Evolutionary conservation across 225 moss, liverwort and hornwort genomes (phyloP).

Genomic region (Thuidium tamariscinum): DNA sequence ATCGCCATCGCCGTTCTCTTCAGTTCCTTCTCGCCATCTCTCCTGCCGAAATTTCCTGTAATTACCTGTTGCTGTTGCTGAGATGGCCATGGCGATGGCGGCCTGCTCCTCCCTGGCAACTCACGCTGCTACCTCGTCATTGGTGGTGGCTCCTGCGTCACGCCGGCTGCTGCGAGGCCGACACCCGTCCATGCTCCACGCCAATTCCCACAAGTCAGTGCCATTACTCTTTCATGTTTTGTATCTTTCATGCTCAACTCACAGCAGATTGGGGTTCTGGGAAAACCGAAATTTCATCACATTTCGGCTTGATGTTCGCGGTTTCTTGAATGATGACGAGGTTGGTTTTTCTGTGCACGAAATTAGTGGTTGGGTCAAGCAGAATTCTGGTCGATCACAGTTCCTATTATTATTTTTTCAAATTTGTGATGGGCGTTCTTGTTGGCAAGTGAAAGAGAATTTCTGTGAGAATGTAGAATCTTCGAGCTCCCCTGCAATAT

Average conservation of each 20-base stretch:
- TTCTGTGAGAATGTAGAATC: neutral
- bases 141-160: neutral
- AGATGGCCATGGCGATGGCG: conserved; percentile 32
- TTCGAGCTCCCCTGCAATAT: too few relatives aligned
- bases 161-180: conserved; percentile 1
- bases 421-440: neutral
- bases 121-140: neutral
- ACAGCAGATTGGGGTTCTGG: neutral
- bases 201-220: conserved; percentile 9
- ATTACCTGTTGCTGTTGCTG: neutral
- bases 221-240: neutral
- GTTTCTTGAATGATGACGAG: neutral
- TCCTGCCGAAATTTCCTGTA: neutral
- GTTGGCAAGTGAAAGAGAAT: neutral
- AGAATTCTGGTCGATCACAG: neutral
- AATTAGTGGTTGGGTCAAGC: neutral
- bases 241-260: neutral
- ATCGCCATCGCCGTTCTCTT: neutral
- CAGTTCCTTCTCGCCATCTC: neutral
- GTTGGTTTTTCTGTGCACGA: neutral
- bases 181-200: conserved; percentile 10
- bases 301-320: neutral
- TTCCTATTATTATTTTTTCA: neutral
- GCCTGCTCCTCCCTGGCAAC: conserved; percentile 15
- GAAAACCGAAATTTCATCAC: too few relatives aligned